Evolutionary conservation across 345 rosid genomes (phyloP).

Genomic region (Microthlaspi erraticum): DNA sequence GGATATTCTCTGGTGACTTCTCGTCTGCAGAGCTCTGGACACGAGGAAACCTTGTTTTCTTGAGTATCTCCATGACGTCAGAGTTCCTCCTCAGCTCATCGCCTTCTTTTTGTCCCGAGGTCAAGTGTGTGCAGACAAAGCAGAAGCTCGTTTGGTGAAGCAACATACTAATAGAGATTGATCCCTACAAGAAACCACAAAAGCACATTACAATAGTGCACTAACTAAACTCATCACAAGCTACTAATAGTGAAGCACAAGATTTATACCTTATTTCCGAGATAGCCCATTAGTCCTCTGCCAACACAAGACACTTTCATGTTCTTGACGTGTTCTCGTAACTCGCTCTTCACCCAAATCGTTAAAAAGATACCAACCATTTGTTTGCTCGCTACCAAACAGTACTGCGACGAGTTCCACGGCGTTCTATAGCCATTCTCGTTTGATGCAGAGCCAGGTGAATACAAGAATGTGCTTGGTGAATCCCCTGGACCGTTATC

Average conservation of each 20-base stretch:
- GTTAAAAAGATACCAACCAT: conserved; percentile 98
- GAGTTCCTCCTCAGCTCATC: conserved; percentile 90
- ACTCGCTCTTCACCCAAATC: conserved; percentile 89
- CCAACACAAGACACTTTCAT: conserved; percentile 98
- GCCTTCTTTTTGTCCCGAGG: conserved; percentile 97
- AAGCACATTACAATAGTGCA: conserved; percentile 12
- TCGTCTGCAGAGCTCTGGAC: conserved; percentile 59
- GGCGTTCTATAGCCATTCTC: conserved; percentile 71
- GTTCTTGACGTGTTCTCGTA: conserved; percentile 83
- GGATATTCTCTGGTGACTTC: conserved; percentile 93
- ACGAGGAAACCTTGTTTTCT: conserved; percentile 92
- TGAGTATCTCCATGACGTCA: conserved; percentile 96
- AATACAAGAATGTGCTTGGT: conserved; percentile 77
- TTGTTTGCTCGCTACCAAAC: conserved; percentile 90
- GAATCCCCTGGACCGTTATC: conserved; percentile 91
- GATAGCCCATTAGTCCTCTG: conserved; percentile 98
- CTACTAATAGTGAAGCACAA: conserved; percentile 17
- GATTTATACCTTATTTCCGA: conserved; percentile 84
- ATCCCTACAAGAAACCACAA: conserved; percentile 71
- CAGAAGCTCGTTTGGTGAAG: conserved; percentile 94
- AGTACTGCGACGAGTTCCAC: conserved; percentile 84
- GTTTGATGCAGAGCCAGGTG: conserved; percentile 67
- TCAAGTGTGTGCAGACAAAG: conserved; percentile 89
- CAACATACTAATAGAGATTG: conserved; percentile 93
- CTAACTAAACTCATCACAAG: too few species aligned